These are phyloP conservation scores for Magnolia sinica DNA, from an alignment of 164 flowering plant species.

Conservation along the genomic window DNA sequence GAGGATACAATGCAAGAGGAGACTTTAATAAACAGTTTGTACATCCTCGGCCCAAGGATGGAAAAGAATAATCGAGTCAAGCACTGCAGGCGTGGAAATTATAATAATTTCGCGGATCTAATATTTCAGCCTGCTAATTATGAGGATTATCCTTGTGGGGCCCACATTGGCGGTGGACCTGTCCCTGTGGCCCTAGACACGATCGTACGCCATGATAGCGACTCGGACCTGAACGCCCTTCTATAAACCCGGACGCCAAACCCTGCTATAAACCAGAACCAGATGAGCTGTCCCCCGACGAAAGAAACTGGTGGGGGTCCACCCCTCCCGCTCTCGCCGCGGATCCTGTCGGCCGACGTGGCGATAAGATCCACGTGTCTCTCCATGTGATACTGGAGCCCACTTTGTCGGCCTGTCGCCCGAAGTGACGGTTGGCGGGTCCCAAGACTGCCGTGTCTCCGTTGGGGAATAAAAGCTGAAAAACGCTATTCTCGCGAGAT, in stretches of 20 bases:
- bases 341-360: slow-evolving; percentile 31
- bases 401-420: slow-evolving; percentile 28
- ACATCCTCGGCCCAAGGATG: background rate
- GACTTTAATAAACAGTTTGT: too few species aligned
- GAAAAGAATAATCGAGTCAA: background rate
- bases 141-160: slow-evolving; percentile 5
- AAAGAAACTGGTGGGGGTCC: background rate
- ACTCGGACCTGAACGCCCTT: background rate
- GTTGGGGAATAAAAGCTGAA: background rate
- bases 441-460: slow-evolving; percentile 6
- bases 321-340: slow-evolving; percentile 13
- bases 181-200: background rate
- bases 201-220: background rate
- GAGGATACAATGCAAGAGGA: too few species aligned
- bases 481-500: background rate
- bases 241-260: background rate
- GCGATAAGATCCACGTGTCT: background rate
- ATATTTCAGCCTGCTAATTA: background rate
- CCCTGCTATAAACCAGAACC: background rate
- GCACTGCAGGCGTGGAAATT: slow-evolving; percentile 6
- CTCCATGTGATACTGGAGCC: slow-evolving; percentile 16
- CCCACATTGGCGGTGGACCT: slow-evolving; percentile 4
- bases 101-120: slow-evolving; percentile 9
- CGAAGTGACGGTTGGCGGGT: slow-evolving; percentile 8
- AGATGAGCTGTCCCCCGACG: slow-evolving; percentile 5